These are phyloP conservation scores for Gossypium stocksii DNA, from an alignment of 345 rosid genomes.

Conservation along the genomic window DNA sequence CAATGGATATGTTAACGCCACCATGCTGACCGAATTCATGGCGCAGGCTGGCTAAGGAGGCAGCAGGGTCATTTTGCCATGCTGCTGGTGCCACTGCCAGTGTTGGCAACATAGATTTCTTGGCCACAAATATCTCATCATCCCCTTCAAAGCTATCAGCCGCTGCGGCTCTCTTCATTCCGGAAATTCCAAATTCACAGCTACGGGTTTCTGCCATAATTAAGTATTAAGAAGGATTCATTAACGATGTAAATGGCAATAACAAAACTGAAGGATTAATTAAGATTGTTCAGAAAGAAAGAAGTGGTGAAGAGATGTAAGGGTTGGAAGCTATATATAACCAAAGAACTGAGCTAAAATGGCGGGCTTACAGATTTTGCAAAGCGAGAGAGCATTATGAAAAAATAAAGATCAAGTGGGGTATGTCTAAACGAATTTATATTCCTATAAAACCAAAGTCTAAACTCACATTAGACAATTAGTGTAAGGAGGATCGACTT, in stretches of 20 bases:
- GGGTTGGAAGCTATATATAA: conserved; percentile 1
- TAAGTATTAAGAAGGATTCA: neutral
- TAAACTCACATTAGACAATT: too few species aligned
- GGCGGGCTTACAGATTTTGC: neutral
- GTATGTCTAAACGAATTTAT: too few species aligned
- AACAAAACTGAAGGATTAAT: neutral
- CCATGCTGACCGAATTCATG: conserved; percentile 98
- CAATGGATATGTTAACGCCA: conserved; percentile 97
- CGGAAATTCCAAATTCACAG: conserved; percentile 33
- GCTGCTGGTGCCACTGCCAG: neutral
- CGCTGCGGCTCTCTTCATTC: conserved; percentile 44
- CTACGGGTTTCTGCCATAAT: conserved; percentile 41
- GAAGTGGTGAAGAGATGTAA: neutral
- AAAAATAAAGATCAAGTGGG: too few species aligned
- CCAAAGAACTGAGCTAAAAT: neutral
- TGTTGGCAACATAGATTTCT: conserved; percentile 43
- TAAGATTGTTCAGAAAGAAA: neutral
- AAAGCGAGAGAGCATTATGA: too few species aligned
- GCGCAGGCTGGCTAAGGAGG: conserved; percentile 67
- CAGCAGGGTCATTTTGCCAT: conserved; percentile 63
- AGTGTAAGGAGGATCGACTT: too few species aligned
- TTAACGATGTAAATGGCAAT: neutral
- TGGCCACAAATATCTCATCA: conserved; percentile 25
- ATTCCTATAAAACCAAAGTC: too few species aligned
- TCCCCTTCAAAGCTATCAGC: conserved; percentile 37